Percentiles rank a stretch among this genome's conserved stretches.
These are phyloP conservation scores for Echeveria elegans DNA, from an alignment of 164 flowering plant species.

Conservation along the genomic window DNA sequence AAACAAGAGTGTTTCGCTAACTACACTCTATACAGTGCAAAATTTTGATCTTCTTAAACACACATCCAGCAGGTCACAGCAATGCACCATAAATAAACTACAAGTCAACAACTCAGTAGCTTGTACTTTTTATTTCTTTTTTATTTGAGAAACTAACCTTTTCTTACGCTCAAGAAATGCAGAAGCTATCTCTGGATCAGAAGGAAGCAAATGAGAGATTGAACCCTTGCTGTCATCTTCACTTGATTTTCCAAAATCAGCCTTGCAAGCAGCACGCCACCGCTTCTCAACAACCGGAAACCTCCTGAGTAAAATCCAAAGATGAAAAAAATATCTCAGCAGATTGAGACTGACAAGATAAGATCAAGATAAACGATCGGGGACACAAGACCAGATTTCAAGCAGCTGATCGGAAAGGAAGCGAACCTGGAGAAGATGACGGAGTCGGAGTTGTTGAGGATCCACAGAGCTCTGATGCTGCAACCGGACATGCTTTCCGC, in stretches of 20 bases:
- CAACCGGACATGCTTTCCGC: slow-evolving; percentile 31
- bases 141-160: slow-evolving; percentile 9
- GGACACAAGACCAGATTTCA: background rate
- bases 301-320: slow-evolving; percentile 37
- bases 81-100: too few relatives aligned
- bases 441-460: slow-evolving; percentile 69
- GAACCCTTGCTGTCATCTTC: background rate
- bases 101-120: too few relatives aligned
- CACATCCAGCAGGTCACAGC: too few relatives aligned
- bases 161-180: slow-evolving; percentile 59
- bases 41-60: too few relatives aligned
- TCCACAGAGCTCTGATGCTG: slow-evolving; percentile 92
- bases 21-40: too few relatives aligned
- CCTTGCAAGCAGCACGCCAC: slow-evolving; percentile 70
- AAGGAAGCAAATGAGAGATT: slow-evolving; percentile 39
- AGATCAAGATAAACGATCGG: background rate
- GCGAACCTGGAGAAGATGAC: slow-evolving; percentile 76
- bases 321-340: background rate
- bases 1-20: too few relatives aligned
- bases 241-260: slow-evolving; percentile 22
- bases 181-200: slow-evolving; percentile 55
- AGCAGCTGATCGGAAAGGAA: background rate
- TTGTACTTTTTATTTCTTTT: too few relatives aligned
- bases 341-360: background rate
- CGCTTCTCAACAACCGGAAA: slow-evolving; percentile 84